phyloP scores from a whole-genome alignment of 768 basidiomycete genomes.

The Cystofilobasidium capitatum region DNA sequence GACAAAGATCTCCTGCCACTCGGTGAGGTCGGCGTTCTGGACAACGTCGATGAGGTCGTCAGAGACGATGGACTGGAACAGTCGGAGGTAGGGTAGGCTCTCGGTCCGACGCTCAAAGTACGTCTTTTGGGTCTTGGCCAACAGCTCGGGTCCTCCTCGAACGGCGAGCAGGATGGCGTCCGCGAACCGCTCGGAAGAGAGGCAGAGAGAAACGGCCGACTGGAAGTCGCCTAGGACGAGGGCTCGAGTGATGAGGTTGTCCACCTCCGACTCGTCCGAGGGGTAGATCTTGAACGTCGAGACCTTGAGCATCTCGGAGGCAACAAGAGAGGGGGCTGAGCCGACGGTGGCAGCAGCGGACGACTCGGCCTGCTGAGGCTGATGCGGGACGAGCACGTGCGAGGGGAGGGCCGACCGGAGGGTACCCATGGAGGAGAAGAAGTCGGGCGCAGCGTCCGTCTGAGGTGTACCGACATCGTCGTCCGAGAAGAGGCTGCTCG shows the following conservation, averaged over 20 bases:
- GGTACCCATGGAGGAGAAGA: conserved; percentile 71
- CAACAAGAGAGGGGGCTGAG: conserved; percentile 74
- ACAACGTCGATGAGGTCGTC: conserved; percentile 88
- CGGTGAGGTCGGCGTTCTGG: conserved; percentile 84
- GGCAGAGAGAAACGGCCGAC: conserved; percentile 80
- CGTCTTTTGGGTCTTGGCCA: conserved; percentile 78
- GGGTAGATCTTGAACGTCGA: conserved; percentile 89
- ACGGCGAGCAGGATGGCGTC: conserved; percentile 91
- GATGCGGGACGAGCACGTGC: conserved; percentile 61
- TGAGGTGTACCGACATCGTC: conserved; percentile 53
- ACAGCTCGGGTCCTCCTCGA: conserved; percentile 75
- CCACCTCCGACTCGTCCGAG: conserved; percentile 70
- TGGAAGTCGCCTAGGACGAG: conserved; percentile 92
- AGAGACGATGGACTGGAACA: conserved; percentile 88
- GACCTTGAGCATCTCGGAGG: conserved; percentile 57
- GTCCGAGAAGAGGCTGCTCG: conserved; percentile 76
- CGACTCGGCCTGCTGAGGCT: conserved; percentile 68
- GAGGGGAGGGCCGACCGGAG: conserved; percentile 44
- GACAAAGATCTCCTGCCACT: conserved; percentile 96
- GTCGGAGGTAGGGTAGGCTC: conserved; percentile 71
- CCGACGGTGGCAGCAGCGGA: conserved; percentile 92
- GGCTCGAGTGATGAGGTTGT: conserved; percentile 80
- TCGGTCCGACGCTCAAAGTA: conserved; percentile 80
- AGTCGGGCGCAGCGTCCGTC: conserved; percentile 62
- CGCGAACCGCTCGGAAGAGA: conserved; percentile 78